A percentile compares a stretch with the other conserved stretches of the same genome.
These are phyloP conservation scores for Stephanodiscus minutulus DNA, from an alignment of 108 stramenopile species.

Conservation along the genomic window DNA sequence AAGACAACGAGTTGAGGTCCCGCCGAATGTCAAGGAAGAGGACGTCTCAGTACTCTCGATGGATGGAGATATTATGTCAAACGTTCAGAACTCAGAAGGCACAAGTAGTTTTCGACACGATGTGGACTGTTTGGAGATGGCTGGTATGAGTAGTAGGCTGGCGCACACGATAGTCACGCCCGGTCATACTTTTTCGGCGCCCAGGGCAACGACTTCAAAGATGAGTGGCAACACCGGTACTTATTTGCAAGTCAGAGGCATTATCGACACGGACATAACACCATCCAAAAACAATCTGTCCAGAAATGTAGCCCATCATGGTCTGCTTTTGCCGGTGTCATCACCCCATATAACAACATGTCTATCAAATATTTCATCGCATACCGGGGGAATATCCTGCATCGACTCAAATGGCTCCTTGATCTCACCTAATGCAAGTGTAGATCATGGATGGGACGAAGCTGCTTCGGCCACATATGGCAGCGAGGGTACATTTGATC, in stretches of 20 bases:
- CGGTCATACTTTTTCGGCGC: too few species aligned
- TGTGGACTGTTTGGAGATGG: too few species aligned
- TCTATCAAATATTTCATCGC: constrained; percentile 5
- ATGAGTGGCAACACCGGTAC: too few species aligned
- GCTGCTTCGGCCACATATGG: background rate
- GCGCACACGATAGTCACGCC: too few species aligned
- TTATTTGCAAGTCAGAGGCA: too few species aligned
- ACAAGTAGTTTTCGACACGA: background rate
- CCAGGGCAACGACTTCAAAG: too few species aligned
- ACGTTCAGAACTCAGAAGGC: constrained; percentile 3
- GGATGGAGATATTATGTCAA: background rate
- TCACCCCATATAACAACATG: background rate
- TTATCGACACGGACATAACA: background rate
- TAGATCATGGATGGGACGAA: constrained; percentile 1
- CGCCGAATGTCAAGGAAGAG: too few species aligned
- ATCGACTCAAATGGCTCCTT: constrained; percentile 2
- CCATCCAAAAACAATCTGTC: background rate
- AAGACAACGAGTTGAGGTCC: too few species aligned
- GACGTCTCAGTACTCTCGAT: background rate
- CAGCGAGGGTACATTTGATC: constrained; percentile 11
- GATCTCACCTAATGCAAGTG: background rate
- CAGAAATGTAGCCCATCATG: background rate
- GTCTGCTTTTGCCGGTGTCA: background rate
- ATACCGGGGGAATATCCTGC: background rate
- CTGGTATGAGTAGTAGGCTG: too few species aligned